A percentile compares a stretch with the other conserved stretches of the same genome.
These are phyloP conservation scores for Aspergillus neoniger DNA, from an alignment of 2,329 filamentous ascomycete genomes.

Conservation along the genomic window DNA sequence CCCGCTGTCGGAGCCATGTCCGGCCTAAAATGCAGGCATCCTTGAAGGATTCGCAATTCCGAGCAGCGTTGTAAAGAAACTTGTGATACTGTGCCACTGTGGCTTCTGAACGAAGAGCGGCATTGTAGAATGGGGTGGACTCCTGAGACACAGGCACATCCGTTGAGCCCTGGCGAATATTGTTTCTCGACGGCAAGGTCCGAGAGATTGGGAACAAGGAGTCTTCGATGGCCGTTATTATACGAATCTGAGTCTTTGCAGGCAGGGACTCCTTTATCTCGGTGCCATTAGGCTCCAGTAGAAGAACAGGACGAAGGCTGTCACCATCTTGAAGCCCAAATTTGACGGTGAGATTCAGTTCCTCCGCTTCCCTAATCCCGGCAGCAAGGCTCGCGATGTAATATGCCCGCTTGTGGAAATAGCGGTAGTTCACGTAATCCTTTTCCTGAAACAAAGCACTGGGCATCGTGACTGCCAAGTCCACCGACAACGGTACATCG, in stretches of 20 bases:
- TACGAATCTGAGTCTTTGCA: conserved; percentile 63
- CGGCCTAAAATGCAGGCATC: conserved; percentile 85
- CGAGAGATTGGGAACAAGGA: conserved; percentile 71
- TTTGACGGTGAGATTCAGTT: conserved; percentile 56
- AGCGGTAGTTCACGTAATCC: conserved; percentile 88
- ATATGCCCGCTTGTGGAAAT: conserved; percentile 92
- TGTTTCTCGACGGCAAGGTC: conserved; percentile 68
- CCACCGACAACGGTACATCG: conserved; percentile 59
- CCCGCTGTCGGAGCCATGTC: conserved; percentile 86
- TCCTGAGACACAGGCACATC: conserved; percentile 41
- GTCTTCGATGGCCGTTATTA: conserved; percentile 73
- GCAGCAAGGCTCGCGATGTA: conserved; percentile 81
- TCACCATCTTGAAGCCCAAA: conserved; percentile 74
- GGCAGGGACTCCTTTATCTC: conserved; percentile 40
- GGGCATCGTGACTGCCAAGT: conserved; percentile 88
- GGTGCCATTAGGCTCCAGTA: conserved; percentile 43
- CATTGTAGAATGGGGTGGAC: conserved; percentile 85
- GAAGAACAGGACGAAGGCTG: conserved; percentile 69
- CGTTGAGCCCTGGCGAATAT: conserved; percentile 62
- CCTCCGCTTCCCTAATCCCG: conserved; percentile 62
- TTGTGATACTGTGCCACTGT: conserved; percentile 74
- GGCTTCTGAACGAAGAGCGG: conserved; percentile 75
- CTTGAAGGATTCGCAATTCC: conserved; percentile 69
- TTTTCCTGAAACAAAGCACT: conserved; percentile 81
- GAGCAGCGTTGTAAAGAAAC: conserved; percentile 68